Base-by-base conservation (phyloP, 2,329 filamentous ascomycete species). In the Lecanicillium sp. region DNA sequence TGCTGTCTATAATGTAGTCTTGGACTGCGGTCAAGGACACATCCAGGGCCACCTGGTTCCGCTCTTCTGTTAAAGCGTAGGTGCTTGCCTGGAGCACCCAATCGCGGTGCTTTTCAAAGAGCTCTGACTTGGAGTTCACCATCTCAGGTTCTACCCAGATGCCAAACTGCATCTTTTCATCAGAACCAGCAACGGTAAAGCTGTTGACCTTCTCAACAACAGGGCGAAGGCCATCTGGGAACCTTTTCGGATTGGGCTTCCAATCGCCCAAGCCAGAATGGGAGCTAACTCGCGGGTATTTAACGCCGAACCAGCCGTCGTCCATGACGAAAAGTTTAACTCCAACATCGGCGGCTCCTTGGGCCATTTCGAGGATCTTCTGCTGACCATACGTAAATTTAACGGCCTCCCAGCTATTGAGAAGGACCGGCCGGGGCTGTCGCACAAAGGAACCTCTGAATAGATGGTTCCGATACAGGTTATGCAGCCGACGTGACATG, bases 111-210 rank as follows among this genome's bases (percentile, higher is more conserved):
- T 73, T 58, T 1, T 67, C 54, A 50, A 82, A 83, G 2, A 82
- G 61, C 3, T 62, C 68, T 0, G 77, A 81, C 37, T 77, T 72
- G 2, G 72, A 71, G 40, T 76, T 80, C 34, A 81, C 70, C 79
- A 82, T 82, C 47, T 83, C 79, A 0, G 77, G 77, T 50, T 83
- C 79, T 2, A 82, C 65, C 79, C 79, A 83, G 4, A 82, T 64
- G 14, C 79, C 79, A 44, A 82, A 82, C 10, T 68, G 62, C 33
- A 82, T 53, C 3, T 69, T 64, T 0, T 61, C 58, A 0, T 65
- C 62, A 0, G 69, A 62, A 17, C 71, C 68, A 3, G 64, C 55
- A 0, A 68, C 65, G 3, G 64, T 59, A 4, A 78, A 62, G 8
- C 62, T 58, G 5, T 65, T 75, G 25, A 81, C 62, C 4, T 65